Evolutionary conservation across 2,329 filamentous ascomycete species (phyloP).

Genomic region (Epicoccum sorghinum): DNA sequence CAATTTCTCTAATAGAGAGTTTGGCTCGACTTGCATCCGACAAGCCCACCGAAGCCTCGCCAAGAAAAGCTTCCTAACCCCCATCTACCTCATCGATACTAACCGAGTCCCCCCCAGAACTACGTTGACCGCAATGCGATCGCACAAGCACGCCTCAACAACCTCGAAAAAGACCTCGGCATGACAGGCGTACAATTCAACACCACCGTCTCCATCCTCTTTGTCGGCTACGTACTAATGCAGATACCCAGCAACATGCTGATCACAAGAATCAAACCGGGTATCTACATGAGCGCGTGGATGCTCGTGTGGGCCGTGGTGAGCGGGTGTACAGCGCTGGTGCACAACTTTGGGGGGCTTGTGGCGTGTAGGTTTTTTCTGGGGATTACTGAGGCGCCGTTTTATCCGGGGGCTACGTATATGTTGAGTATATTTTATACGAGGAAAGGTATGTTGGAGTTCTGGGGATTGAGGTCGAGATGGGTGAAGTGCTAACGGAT

Average conservation of each 20-base stretch:
- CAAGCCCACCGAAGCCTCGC: conserved; percentile 8
- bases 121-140: conserved; percentile 67
- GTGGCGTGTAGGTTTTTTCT: conserved; percentile 40
- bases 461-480: background rate
- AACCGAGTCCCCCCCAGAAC: conserved; percentile 19
- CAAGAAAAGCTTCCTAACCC: conserved; percentile 8
- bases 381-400: conserved; percentile 44
- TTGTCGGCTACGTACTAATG: conserved; percentile 49
- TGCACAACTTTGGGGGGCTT: conserved; percentile 41
- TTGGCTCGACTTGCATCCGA: background rate
- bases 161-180: conserved; percentile 61
- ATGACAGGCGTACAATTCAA: conserved; percentile 31
- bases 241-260: conserved; percentile 53
- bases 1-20: too few species aligned
- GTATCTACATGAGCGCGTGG: conserved; percentile 42
- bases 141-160: conserved; percentile 67
- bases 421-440: conserved; percentile 72
- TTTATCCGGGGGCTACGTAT: conserved; percentile 67
- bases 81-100: background rate
- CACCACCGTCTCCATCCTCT: conserved; percentile 50
- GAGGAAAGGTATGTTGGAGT: conserved; percentile 46
- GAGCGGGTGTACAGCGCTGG: conserved; percentile 41
- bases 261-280: conserved; percentile 43
- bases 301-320: conserved; percentile 48
- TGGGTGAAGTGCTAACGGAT: conserved; percentile 41